Base-by-base conservation (phyloP, 305 asterid genomes). In the Solanum aculeatissimum region DNA sequence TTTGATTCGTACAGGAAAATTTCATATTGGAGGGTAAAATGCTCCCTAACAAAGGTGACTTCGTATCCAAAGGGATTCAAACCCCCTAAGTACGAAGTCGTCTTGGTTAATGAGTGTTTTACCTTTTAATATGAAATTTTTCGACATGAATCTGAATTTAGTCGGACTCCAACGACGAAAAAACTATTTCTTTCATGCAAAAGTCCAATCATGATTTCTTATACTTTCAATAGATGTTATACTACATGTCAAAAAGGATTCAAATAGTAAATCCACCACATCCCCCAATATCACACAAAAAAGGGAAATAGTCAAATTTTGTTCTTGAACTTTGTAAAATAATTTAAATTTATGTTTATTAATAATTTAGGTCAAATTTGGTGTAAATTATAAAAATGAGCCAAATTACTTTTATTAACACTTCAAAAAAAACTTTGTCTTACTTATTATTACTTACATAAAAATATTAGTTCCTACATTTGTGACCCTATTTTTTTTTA, bases 41-140 rank as follows among this genome's bases (percentile, higher is more conserved):
- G 5, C 5, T 35, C 40, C 5, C 4, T 35, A 35, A 35, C 40
- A 35, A 35, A 35, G 40, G 1, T 0, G 40, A 35, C 1, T 35
- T 6, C 38, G 38, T 35, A 35, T 1, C 1, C 7, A 35, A 35
- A 7, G 1, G 5, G 7, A 35, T 0, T 35, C 40, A 1, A 35
- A 4, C 1, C 2, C 7, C 7, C 0, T 35, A 1, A 4, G 6
- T 35, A 35, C 1, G 6, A 0, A 0, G 40, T 35, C 40, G 40
- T 35, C 7, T 35, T 35, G 4, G 7, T 35, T 35, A 35, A 0
- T 35, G 40, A 35, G 0, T 7, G 7, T 1, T 35, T 35, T 35
- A 35, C 1, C 40, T 7, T 35, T 35, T 7, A 35, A 35, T 35
- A 35, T 4, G 5, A 1, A 35, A 35, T 4, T 35, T 35, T 35